Percentiles rank a stretch among this genome's conserved stretches.
These are phyloP conservation scores for Mucor saturninus DNA, from an alignment of 371 early-diverging fungal species.

Conservation along the genomic window DNA sequence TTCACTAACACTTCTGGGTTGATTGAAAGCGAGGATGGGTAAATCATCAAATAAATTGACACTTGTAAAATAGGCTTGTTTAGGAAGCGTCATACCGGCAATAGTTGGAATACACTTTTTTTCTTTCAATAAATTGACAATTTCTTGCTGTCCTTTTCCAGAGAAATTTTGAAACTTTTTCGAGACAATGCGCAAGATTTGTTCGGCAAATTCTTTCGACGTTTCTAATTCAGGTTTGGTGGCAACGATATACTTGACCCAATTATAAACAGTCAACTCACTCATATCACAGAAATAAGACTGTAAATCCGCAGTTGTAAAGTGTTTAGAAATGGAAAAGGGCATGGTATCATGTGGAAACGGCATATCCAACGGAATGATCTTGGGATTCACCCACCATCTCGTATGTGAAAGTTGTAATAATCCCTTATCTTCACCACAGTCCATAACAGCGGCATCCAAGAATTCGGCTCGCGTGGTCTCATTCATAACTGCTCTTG, in stretches of 20 bases:
- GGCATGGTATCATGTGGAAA: constrained; percentile 69
- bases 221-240: constrained; percentile 55
- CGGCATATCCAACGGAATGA: constrained; percentile 65
- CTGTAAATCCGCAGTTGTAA: constrained; percentile 60
- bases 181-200: constrained; percentile 58
- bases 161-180: constrained; percentile 57
- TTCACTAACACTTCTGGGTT: constrained; percentile 60
- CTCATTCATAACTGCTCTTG: constrained; percentile 14
- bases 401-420: constrained; percentile 48
- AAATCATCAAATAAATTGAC: constrained; percentile 88
- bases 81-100: constrained; percentile 70
- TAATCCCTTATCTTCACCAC: constrained; percentile 43
- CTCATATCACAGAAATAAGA: constrained; percentile 56
- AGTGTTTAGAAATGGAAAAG: constrained; percentile 65
- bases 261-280: constrained; percentile 68
- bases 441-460: constrained; percentile 45
- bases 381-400: constrained; percentile 66
- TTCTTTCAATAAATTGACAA: constrained; percentile 52
- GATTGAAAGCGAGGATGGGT: constrained; percentile 66
- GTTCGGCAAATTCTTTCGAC: constrained; percentile 69
- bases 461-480: constrained; percentile 26
- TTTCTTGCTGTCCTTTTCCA: constrained; percentile 40
- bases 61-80: constrained; percentile 76
- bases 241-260: constrained; percentile 61
- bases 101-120: constrained; percentile 77